Percentiles rank a stretch among this genome's conserved stretches.
These are phyloP conservation scores for Bocquillonia castaneifolia DNA, from an alignment of 441 rosid genomes.

Conservation along the genomic window DNA sequence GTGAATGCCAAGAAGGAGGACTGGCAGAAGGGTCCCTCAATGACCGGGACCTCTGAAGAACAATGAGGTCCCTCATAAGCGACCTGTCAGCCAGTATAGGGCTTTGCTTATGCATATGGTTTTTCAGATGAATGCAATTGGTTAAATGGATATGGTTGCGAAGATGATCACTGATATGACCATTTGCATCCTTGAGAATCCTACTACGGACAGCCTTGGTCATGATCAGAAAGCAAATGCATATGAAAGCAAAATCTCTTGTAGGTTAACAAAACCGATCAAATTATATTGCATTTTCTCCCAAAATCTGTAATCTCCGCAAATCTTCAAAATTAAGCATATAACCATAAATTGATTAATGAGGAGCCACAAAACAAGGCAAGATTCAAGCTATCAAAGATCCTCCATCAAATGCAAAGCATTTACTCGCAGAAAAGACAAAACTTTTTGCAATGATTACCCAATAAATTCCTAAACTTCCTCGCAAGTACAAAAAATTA, in stretches of 20 bases:
- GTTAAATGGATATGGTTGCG: slow-evolving; percentile 92
- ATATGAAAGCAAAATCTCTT: slow-evolving; percentile 31
- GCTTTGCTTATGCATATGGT: slow-evolving; percentile 97
- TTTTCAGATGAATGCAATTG: slow-evolving; percentile 94
- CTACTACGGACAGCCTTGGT: slow-evolving; percentile 74
- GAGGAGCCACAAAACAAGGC: slow-evolving; percentile 22
- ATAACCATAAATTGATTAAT: slow-evolving; percentile 3
- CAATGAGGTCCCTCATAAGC: slow-evolving; percentile 82
- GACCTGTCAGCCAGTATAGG: slow-evolving; percentile 71
- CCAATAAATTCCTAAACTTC: slow-evolving; percentile 19
- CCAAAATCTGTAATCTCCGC: slow-evolving; percentile 14
- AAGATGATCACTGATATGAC: slow-evolving; percentile 85
- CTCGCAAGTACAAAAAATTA: slow-evolving; percentile 13
- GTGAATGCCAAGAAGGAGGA: slow-evolving; percentile 84
- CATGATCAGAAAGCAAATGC: slow-evolving; percentile 48
- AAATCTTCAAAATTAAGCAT: slow-evolving; percentile 33
- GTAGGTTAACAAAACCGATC: slow-evolving; percentile 36
- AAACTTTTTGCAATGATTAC: slow-evolving; percentile 15
- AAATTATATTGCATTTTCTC: slow-evolving; percentile 38
- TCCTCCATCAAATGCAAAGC: slow-evolving; percentile 23
- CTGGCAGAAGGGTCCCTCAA: slow-evolving; percentile 93
- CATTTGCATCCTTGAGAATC: slow-evolving; percentile 86
- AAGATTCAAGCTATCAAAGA: slow-evolving; percentile 31
- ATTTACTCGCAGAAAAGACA: slow-evolving; percentile 26
- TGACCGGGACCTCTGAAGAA: slow-evolving; percentile 89